Evolutionary conservation across 192 early-diverging fungal species (phyloP).

Genomic region (Geosiphon pyriformis): DNA sequence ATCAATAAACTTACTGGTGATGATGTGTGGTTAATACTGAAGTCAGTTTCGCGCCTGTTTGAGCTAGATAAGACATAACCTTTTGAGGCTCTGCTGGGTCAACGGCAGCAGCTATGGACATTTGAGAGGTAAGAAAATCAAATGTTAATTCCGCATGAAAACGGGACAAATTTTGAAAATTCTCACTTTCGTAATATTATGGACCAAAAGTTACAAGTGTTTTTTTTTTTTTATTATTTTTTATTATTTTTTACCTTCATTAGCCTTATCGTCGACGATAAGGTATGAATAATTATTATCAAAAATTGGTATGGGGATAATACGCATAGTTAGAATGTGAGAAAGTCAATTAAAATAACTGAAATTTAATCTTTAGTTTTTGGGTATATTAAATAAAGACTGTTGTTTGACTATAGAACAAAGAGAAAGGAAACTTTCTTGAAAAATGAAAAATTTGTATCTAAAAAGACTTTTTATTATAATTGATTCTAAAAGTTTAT

Average conservation of each 20-base stretch:
- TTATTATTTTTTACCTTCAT: conserved; percentile 29
- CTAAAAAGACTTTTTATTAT: neutral
- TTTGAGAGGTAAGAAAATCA: neutral
- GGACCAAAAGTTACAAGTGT: neutral
- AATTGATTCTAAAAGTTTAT: neutral
- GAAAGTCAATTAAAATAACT: too few species aligned
- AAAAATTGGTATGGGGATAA: conserved; percentile 61
- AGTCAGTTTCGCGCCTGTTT: conserved; percentile 54
- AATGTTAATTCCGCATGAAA: neutral
- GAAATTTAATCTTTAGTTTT: neutral
- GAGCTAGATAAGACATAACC: conserved; percentile 52
- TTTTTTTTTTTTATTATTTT: neutral
- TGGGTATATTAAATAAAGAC: neutral
- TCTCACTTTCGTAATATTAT: too few species aligned
- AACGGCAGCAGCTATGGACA: conserved; percentile 52
- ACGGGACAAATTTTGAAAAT: too few species aligned
- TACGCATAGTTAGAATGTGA: conserved; percentile 54
- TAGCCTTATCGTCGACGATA: conserved; percentile 64
- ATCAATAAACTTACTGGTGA: conserved; percentile 60
- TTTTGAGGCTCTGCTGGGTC: conserved; percentile 83
- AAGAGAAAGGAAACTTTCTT: neutral
- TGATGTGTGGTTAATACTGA: conserved; percentile 83
- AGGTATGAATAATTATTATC: conserved; percentile 82
- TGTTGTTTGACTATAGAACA: too few species aligned
- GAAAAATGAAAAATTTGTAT: neutral